These are phyloP conservation scores for Sugiyamaella qingdaonensis DNA, from an alignment of 805 yeast species.

Conservation along the genomic window DNA sequence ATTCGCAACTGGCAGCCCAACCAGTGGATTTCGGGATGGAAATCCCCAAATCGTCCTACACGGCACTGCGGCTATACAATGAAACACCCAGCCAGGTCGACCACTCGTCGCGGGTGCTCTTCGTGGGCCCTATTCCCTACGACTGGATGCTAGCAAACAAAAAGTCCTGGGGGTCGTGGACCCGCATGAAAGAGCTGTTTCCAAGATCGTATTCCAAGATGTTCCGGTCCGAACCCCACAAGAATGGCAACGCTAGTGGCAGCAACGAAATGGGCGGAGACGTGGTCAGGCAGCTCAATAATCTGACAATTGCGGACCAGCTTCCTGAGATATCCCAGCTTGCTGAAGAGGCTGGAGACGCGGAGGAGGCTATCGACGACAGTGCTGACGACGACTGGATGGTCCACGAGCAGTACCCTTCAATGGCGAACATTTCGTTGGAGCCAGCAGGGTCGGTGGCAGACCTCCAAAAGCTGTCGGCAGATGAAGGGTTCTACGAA, in stretches of 20 bases:
- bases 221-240: not conserved
- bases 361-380: not conserved
- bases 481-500: not conserved
- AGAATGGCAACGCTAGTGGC: not conserved
- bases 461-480: not conserved
- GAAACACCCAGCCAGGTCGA: slow-evolving; percentile 28
- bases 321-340: not conserved
- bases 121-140: slow-evolving; percentile 33
- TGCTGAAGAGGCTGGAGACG: not conserved
- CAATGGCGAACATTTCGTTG: not conserved
- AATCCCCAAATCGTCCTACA: slow-evolving; percentile 25
- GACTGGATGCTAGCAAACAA: slow-evolving; percentile 20
- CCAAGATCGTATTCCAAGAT: slow-evolving; percentile 8
- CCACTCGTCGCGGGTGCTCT: slow-evolving; percentile 27
- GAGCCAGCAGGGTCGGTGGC: not conserved
- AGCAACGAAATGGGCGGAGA: not conserved
- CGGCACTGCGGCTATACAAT: slow-evolving; percentile 31
- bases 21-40: not conserved
- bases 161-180: slow-evolving; percentile 14
- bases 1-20: not conserved
- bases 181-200: slow-evolving; percentile 5
- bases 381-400: not conserved
- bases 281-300: not conserved
- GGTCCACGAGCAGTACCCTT: not conserved
- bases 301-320: not conserved